Base-by-base conservation (phyloP, 2,329 filamentous ascomycete species). In the Cladosporium sp. region DNA sequence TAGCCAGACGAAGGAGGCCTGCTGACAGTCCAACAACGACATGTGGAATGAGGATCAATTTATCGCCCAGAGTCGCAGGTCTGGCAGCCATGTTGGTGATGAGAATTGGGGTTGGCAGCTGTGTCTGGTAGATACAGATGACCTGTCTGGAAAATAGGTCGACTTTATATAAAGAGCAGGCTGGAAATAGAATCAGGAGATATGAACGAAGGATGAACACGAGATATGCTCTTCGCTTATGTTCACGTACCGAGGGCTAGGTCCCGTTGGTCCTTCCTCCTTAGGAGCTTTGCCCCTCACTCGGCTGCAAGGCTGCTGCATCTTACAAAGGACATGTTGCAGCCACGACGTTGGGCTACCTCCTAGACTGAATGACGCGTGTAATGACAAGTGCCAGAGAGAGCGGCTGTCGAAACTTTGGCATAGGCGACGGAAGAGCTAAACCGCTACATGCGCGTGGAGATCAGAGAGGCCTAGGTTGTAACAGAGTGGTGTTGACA, bases 21-120 rank as follows among this genome's bases (percentile, higher is more conserved):
- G 33, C 18, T 14, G 40, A 33, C 3, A 66, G 16, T 5, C 37
- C 59, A 29, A 56, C 33, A 14, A 44, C 12, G n/a, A 66, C 46
- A 28, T 57, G 56, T 26, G 58, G 58, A n/a, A 62, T 18, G 1
- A 66, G 26, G 29, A 52, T 21, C 11, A 66, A 28, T 46, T 62
- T 61, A 7, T 66, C 64, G n/a, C 46, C 23, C 40, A 66, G 26
- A 12, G 57, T 49, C 37, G 37, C 50, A 26, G 35, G 46, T 31
- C 23, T 49, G 44, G 44, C 37, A 18, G 62, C 56, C 63, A 65
- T 65, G 63, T 56, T 56, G 52, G 18, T 11, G 40, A 21, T 4
- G 40, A n/a, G 8, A 5, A 12, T 23, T 28, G 49, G 11, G 1
- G 10, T 28, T 28, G 7, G 49, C 23, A 31, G 29, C 5, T 31